Percentiles rank a stretch among this genome's conserved stretches.
Conservation (phyloP, 2,329 filamentous ascomycete species). For the Trichothecium roseum region DNA sequence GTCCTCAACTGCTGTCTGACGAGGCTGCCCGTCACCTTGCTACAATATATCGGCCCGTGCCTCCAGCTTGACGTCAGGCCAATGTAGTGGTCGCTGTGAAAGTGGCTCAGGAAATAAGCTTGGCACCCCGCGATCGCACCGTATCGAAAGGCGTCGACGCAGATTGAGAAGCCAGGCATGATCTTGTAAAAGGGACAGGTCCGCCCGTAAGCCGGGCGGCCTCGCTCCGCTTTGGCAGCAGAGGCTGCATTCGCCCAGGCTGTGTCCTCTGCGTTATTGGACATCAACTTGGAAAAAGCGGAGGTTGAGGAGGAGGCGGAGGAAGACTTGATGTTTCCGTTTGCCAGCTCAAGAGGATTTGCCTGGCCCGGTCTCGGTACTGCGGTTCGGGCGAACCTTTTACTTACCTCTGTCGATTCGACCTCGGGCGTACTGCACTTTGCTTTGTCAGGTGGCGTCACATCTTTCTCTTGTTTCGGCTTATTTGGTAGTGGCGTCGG, state of each 20-base stretch:
- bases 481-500: slow-evolving; percentile 45
- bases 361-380: slow-evolving; percentile 70
- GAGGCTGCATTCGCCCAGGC: slow-evolving; percentile 86
- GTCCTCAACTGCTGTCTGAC: slow-evolving; percentile 80
- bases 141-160: slow-evolving; percentile 92
- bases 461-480: slow-evolving; percentile 6
- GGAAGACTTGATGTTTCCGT: slow-evolving; percentile 21
- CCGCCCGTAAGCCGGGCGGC: slow-evolving; percentile 76
- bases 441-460: slow-evolving; percentile 7
- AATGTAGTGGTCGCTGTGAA: slow-evolving; percentile 96
- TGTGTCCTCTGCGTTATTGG: slow-evolving; percentile 75
- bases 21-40: slow-evolving; percentile 80
- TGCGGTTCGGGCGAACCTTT: slow-evolving; percentile 55
- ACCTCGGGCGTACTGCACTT: slow-evolving; percentile 13
- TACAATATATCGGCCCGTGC: slow-evolving; percentile 95
- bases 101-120: slow-evolving; percentile 95
- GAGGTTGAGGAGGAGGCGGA: slow-evolving; percentile 39
- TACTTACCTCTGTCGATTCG: slow-evolving; percentile 32
- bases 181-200: slow-evolving; percentile 99
- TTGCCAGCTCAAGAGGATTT: slow-evolving; percentile 58
- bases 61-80: slow-evolving; percentile 81
- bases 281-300: slow-evolving; percentile 91
- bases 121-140: slow-evolving; percentile 85
- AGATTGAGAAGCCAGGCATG: slow-evolving; percentile 83
- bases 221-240: slow-evolving; percentile 64